Conservation (phyloP, 1,284 basidiomycete genomes). For the Puccinia hordei region DNA sequence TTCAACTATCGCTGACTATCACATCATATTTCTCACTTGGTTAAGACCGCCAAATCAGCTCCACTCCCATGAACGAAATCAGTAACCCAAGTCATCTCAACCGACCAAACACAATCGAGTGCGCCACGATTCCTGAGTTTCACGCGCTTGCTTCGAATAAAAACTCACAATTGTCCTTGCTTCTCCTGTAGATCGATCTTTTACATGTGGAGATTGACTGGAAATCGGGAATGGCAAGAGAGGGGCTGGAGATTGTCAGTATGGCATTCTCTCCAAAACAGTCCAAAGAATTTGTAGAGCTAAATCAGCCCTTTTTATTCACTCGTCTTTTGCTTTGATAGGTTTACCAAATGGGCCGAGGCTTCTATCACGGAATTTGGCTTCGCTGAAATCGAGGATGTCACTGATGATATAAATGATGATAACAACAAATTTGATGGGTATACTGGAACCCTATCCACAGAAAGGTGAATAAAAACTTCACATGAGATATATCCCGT, state of each 20-base stretch:
- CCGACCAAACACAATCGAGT: slow-evolving; percentile 43
- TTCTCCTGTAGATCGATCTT: slow-evolving; percentile 65
- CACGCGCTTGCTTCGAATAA: neutral
- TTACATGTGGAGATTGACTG: slow-evolving; percentile 65
- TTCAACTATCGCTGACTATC: neutral
- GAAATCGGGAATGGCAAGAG: slow-evolving; percentile 63
- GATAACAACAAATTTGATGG: slow-evolving; percentile 59
- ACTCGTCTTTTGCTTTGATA: neutral
- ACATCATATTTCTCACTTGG: neutral
- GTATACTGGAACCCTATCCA: neutral
- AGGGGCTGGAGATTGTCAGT: slow-evolving; percentile 65
- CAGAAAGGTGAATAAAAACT: slow-evolving; percentile 40
- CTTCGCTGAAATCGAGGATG: slow-evolving; percentile 62
- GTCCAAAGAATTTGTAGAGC: neutral
- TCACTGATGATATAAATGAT: slow-evolving; percentile 59
- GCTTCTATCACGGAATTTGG: slow-evolving; percentile 41
- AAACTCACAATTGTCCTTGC: neutral
- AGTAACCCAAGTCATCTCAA: slow-evolving; percentile 28
- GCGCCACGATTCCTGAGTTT: neutral
- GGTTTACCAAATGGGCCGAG: slow-evolving; percentile 47
- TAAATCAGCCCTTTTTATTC: neutral
- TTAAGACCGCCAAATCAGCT: neutral
- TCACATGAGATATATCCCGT: slow-evolving; percentile 52
- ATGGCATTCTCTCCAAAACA: neutral
- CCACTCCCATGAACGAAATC: slow-evolving; percentile 41